These are phyloP conservation scores for Chenopodium formosanum DNA, from an alignment of 148 eudicot genomes.

Conservation along the genomic window DNA sequence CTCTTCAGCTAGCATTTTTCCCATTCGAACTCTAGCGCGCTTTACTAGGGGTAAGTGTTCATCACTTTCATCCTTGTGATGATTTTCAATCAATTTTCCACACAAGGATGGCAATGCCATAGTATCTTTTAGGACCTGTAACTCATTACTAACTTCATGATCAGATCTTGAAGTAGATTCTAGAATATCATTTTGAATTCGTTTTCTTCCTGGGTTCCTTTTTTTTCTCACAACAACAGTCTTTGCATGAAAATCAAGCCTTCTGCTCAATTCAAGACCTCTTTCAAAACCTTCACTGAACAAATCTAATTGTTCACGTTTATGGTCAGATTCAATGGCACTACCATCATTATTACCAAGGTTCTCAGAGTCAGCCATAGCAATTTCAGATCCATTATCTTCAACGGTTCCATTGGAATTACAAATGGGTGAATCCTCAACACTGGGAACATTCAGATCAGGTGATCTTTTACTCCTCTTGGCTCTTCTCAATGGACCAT, in stretches of 20 bases:
- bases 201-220: conserved; percentile 76
- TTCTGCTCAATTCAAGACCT: conserved; percentile 51
- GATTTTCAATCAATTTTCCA: conserved; percentile 34
- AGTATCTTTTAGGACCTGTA: conserved; percentile 25
- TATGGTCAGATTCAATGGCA: conserved; percentile 53
- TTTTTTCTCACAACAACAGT: conserved; percentile 63
- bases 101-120: conserved; percentile 20
- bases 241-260: conserved; percentile 56
- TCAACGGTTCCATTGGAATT: conserved; percentile 55
- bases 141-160: conserved; percentile 33
- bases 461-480: conserved; percentile 62
- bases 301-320: conserved; percentile 42
- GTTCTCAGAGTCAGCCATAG: conserved; percentile 57
- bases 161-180: conserved; percentile 36
- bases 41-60: conserved; percentile 90
- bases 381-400: conserved; percentile 63
- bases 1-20: conserved; percentile 51
- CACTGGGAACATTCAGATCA: conserved; percentile 38
- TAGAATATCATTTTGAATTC: conserved; percentile 42
- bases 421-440: conserved; percentile 45
- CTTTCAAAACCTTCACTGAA: conserved; percentile 37
- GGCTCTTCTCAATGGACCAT: conserved; percentile 54
- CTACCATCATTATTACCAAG: conserved; percentile 56
- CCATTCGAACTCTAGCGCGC: conserved; percentile 97
- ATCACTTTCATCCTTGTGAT: conserved; percentile 75